A percentile compares a stretch with the other conserved stretches of the same genome.
These are phyloP conservation scores for Ilyonectria sp. DNA, from an alignment of 2,329 filamentous ascomycete genomes.

Conservation along the genomic window DNA sequence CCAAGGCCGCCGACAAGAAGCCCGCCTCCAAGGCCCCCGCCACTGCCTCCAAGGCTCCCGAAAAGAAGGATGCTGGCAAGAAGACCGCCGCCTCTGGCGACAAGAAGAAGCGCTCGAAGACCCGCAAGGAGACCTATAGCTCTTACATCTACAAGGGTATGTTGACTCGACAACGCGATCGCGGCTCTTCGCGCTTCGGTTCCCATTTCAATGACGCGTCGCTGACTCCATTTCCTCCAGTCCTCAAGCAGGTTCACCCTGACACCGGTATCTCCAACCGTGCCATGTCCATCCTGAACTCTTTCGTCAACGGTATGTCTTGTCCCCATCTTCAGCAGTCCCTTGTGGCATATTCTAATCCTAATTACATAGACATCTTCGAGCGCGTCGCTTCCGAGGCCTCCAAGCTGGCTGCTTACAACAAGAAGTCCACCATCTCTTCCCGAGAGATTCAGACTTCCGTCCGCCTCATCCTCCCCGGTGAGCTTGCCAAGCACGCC, in stretches of 20 bases:
- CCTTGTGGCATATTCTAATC: slow-evolving; percentile 17
- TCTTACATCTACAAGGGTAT: slow-evolving; percentile 99
- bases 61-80: slow-evolving; percentile 99
- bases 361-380: slow-evolving; percentile 84
- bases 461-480: slow-evolving; percentile 96
- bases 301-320: slow-evolving; percentile 94
- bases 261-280: slow-evolving; percentile 99
- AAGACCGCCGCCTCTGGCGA: slow-evolving; percentile 97
- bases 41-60: slow-evolving; percentile 77
- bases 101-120: slow-evolving; percentile 99
- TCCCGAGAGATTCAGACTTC: slow-evolving; percentile 99
- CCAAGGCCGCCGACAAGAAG: slow-evolving; percentile 99
- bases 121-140: slow-evolving; percentile 99
- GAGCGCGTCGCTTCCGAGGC: slow-evolving; percentile 99
- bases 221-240: slow-evolving; percentile 64
- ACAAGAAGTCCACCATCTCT: slow-evolving; percentile 99
- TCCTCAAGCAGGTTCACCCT: slow-evolving; percentile 99
- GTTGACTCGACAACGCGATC: slow-evolving; percentile 25
- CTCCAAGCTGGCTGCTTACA: slow-evolving; percentile 99
- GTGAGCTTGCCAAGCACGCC: slow-evolving; percentile 99
- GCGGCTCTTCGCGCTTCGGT: slow-evolving; percentile 28
- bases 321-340: neutral
- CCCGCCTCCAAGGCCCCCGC: slow-evolving; percentile 97
- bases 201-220: slow-evolving; percentile 28
- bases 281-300: slow-evolving; percentile 99